phyloP scores from a whole-genome alignment of 805 yeast species.

The Sugiyamaella smithiae region DNA sequence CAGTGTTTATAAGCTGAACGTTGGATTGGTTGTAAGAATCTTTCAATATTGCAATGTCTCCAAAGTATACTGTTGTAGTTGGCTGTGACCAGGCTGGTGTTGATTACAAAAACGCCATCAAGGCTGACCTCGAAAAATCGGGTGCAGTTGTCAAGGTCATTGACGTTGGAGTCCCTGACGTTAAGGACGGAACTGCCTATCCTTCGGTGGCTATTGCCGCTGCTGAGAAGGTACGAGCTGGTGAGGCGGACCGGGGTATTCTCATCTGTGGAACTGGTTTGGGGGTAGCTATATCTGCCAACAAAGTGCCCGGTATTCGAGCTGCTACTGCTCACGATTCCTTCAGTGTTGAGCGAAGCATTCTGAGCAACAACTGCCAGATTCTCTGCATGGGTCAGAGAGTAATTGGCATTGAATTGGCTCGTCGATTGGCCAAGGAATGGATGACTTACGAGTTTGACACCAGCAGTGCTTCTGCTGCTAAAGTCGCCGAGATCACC shows the following conservation, averaged over 20 bases:
- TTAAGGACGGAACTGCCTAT: constrained; percentile 40
- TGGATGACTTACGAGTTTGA: constrained; percentile 46
- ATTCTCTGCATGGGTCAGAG: constrained; percentile 49
- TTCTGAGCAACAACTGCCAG: constrained; percentile 44
- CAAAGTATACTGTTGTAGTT: constrained; percentile 32
- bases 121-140: constrained; percentile 35
- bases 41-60: constrained; percentile 1
- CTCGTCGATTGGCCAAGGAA: constrained; percentile 43
- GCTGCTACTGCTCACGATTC: constrained; percentile 51
- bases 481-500: constrained; percentile 38
- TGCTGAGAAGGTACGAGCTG: constrained; percentile 40
- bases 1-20: neutral
- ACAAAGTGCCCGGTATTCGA: constrained; percentile 46
- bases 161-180: constrained; percentile 41
- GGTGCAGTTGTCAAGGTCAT: constrained; percentile 35
- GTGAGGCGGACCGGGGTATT: constrained; percentile 46
- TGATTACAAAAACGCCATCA: constrained; percentile 41
- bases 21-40: neutral
- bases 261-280: constrained; percentile 49
- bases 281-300: constrained; percentile 49
- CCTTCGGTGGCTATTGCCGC: constrained; percentile 45
- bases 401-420: constrained; percentile 45
- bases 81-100: constrained; percentile 48
- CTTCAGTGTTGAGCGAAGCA: constrained; percentile 46
- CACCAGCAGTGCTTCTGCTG: constrained; percentile 40